Conservation (phyloP, 345 rosid genomes). For the Combretum micranthum region DNA sequence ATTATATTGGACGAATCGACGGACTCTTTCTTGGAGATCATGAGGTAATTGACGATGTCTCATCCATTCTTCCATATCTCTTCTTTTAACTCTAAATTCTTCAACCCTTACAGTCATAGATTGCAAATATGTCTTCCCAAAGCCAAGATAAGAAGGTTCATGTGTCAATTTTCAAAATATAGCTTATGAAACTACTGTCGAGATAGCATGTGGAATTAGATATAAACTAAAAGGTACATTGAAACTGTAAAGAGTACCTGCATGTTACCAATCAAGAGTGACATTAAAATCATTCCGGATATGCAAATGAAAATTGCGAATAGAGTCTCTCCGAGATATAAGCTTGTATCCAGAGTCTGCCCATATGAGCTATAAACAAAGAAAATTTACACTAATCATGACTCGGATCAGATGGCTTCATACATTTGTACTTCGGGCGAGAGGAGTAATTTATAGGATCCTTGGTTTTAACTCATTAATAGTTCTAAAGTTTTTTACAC, state of each 20-base stretch:
- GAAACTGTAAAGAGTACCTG: constrained; percentile 42
- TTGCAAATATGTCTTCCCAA: constrained; percentile 69
- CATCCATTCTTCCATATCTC: constrained; percentile 98
- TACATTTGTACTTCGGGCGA: too few relatives aligned
- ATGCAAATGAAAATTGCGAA: constrained; percentile 66
- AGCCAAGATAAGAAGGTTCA: constrained; percentile 11
- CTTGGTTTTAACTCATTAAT: too few relatives aligned
- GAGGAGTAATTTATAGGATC: too few relatives aligned
- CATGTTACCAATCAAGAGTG: constrained; percentile 90
- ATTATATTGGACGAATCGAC: constrained; percentile 68
- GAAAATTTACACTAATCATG: background rate
- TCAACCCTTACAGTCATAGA: constrained; percentile 78
- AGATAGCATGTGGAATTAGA: too few relatives aligned
- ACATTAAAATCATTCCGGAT: constrained; percentile 58
- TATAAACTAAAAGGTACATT: background rate
- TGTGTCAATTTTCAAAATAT: background rate
- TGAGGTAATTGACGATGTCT: constrained; percentile 85
- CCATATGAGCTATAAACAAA: constrained; percentile 60
- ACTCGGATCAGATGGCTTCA: too few relatives aligned
- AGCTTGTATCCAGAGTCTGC: constrained; percentile 68
- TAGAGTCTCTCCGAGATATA: constrained; percentile 61
- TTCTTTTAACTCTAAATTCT: constrained; percentile 82
- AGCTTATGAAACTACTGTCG: background rate
- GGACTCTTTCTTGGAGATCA: constrained; percentile 71
- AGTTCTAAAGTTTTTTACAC: too few relatives aligned